These are phyloP conservation scores for Crithidia fasciculata DNA, from an alignment of 208 protist species.

Conservation along the genomic window DNA sequence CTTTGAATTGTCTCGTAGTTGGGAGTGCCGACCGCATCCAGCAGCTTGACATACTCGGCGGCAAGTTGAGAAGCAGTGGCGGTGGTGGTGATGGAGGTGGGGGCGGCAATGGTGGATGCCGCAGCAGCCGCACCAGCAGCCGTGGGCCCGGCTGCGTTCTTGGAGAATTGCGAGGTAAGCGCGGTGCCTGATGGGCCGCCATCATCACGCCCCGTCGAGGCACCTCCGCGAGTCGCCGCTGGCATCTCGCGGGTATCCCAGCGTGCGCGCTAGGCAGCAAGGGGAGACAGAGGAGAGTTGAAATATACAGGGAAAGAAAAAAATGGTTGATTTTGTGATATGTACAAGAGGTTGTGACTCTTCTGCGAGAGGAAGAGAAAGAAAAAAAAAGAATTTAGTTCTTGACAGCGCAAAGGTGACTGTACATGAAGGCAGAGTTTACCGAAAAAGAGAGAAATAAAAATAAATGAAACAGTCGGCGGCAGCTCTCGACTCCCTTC, in stretches of 20 bases:
- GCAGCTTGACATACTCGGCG: slow-evolving; percentile 70
- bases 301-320: neutral
- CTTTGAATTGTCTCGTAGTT: slow-evolving; percentile 73
- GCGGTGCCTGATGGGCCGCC: neutral
- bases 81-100: neutral
- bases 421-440: too few relatives aligned
- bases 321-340: neutral
- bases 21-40: slow-evolving; percentile 64
- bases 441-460: too few relatives aligned
- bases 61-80: slow-evolving; percentile 12
- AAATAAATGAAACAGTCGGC: too few relatives aligned
- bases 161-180: neutral
- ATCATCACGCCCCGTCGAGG: neutral
- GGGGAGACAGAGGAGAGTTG: neutral
- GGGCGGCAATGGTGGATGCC: neutral
- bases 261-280: neutral
- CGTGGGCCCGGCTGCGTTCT: neutral
- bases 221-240: neutral
- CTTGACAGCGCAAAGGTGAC: too few relatives aligned
- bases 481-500: too few relatives aligned
- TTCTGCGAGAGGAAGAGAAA: neutral
- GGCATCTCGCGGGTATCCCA: neutral
- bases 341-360: too few relatives aligned
- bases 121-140: neutral
- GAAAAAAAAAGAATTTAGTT: neutral